phyloP scores from a whole-genome alignment of 257 asterid species.

The Striga asiatica region DNA sequence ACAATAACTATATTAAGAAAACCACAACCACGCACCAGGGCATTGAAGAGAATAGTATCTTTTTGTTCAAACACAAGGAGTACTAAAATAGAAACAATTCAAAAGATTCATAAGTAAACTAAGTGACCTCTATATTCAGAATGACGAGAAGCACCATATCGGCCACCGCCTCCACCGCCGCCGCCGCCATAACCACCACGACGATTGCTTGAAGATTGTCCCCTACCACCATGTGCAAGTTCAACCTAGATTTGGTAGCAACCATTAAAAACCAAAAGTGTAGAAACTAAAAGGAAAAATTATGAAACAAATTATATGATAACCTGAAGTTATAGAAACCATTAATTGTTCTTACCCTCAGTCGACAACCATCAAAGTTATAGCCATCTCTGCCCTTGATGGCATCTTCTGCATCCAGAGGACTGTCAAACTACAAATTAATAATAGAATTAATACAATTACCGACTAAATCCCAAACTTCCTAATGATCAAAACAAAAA shows the following conservation, averaged over 20 bases:
- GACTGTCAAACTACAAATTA: conserved; percentile 58
- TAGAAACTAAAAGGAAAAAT: background rate
- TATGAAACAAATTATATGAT: background rate
- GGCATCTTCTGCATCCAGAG: conserved; percentile 98
- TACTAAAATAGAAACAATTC: background rate
- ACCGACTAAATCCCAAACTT: background rate
- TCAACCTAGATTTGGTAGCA: conserved; percentile 47
- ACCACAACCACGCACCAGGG: no score
- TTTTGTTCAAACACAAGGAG: no score
- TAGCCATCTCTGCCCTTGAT: conserved; percentile 90
- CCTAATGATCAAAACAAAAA: no score
- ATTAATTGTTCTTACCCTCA: conserved; percentile 54
- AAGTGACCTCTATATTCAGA: conserved; percentile 83
- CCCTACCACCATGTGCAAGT: conserved; percentile 97
- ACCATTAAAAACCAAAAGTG: background rate
- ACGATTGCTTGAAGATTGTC: conserved; percentile 85
- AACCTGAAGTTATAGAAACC: background rate
- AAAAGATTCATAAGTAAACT: background rate
- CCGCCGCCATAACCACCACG: no score
- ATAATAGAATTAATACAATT: background rate
- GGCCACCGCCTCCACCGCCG: conserved; percentile 44
- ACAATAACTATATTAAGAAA: conserved; percentile 81
- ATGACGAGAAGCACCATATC: conserved; percentile 85
- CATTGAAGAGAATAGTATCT: no score
- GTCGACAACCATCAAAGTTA: conserved; percentile 93